Percentiles rank a stretch among this genome's conserved stretches.
These are phyloP conservation scores for Plantago ovata DNA, from an alignment of 257 asterid genomes.

Conservation along the genomic window DNA sequence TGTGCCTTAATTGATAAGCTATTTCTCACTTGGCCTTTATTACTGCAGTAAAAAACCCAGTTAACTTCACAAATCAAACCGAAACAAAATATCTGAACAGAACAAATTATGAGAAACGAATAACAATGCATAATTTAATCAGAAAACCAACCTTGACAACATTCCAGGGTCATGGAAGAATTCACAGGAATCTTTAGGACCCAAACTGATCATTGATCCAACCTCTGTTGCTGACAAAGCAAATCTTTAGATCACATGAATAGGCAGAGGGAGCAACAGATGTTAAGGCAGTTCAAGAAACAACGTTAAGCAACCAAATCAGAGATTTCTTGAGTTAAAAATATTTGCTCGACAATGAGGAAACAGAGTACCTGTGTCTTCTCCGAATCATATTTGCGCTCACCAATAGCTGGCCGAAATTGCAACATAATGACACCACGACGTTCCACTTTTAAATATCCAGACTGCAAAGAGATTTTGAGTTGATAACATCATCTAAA, in stretches of 20 bases:
- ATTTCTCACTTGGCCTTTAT: constrained; percentile 92
- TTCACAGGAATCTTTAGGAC: constrained; percentile 69
- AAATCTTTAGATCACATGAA: constrained; percentile 45
- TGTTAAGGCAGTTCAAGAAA: too few species aligned
- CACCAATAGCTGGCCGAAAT: constrained; percentile 79
- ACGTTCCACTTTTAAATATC: constrained; percentile 59
- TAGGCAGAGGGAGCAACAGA: too few species aligned
- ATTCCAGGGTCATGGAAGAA: constrained; percentile 95
- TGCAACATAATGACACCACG: constrained; percentile 69
- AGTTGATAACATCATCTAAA: too few species aligned
- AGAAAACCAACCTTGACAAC: too few species aligned
- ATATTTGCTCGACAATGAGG: background rate
- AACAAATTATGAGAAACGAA: too few species aligned
- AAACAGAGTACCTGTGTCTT: constrained; percentile 61
- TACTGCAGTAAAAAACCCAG: constrained; percentile 39
- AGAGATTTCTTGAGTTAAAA: too few species aligned
- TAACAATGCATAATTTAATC: too few species aligned
- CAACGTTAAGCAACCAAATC: too few species aligned
- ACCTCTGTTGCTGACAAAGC: constrained; percentile 90
- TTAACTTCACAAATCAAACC: constrained; percentile 16
- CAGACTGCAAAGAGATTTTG: too few species aligned
- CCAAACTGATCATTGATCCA: constrained; percentile 78
- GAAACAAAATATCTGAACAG: constrained; percentile 1
- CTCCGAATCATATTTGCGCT: constrained; percentile 87
- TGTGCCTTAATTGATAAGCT: constrained; percentile 72